Percentiles rank a stretch among this genome's conserved stretches.
Evolutionary conservation across 116 monocot species (phyloP).

Genomic region (Phalaenopsis hybrid): DNA sequence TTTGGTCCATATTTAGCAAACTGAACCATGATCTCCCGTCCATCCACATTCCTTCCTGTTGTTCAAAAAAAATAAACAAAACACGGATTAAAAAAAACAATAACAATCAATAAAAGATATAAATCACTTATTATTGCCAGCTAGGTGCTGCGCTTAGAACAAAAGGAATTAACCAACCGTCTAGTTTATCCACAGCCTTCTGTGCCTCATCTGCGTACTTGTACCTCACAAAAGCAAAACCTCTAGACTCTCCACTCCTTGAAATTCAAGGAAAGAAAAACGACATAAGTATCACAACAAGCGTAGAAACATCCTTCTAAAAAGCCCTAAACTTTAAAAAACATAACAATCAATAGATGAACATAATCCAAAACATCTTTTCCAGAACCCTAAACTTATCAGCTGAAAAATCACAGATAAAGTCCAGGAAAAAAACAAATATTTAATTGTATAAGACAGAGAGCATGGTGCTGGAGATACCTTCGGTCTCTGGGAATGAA

Average conservation of each 20-base stretch:
- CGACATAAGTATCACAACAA: not conserved
- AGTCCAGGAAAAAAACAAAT: not conserved
- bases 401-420: not conserved
- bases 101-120: not conserved
- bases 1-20: conserved; percentile 99
- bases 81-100: conserved; percentile 1
- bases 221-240: conserved; percentile 93
- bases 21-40: conserved; percentile 86
- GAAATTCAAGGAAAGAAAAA: not conserved
- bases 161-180: conserved; percentile 34
- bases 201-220: conserved; percentile 96
- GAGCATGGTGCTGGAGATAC: conserved; percentile 14
- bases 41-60: conserved; percentile 84
- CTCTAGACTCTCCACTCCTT: conserved; percentile 92
- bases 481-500: conserved; percentile 92
- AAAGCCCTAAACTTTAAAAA: not conserved
- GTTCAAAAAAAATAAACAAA: conserved; percentile 6
- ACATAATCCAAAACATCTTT: not conserved
- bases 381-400: not conserved
- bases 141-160: not conserved
- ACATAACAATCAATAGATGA: no score
- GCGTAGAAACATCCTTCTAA: not conserved
- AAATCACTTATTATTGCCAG: not conserved
- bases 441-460: not conserved
- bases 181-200: conserved; percentile 83